A percentile compares a stretch with the other conserved stretches of the same genome.
Conservation (phyloP, 1,284 basidiomycete genomes). For the Cryptococcus maquisensis region DNA sequence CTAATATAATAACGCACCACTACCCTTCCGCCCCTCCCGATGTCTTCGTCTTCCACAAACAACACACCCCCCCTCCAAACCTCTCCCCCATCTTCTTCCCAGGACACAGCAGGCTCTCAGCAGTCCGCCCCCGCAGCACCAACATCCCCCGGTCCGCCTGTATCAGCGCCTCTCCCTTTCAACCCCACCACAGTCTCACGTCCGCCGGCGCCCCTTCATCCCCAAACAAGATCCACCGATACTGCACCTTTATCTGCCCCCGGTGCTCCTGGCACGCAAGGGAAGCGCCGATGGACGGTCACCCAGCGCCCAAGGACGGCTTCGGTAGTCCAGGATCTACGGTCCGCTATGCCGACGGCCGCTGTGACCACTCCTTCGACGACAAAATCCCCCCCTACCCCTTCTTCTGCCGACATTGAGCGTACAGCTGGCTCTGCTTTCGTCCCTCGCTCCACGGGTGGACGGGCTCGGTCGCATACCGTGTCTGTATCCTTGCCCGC, state of each 20-base stretch:
- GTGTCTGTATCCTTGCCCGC: neutral
- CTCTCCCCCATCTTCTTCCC: neutral
- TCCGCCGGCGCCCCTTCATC: neutral
- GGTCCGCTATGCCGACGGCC: neutral
- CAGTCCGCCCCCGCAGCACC: neutral
- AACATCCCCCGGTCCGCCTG: neutral
- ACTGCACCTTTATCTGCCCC: neutral
- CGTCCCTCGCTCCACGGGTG: too few species aligned
- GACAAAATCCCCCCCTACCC: too few species aligned
- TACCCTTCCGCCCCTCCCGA: neutral
- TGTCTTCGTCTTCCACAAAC: neutral
- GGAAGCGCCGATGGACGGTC: neutral
- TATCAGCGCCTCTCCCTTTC: neutral
- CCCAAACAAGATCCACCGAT: neutral
- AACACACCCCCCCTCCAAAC: neutral
- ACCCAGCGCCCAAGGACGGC: conserved; percentile 1
- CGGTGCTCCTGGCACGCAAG: neutral
- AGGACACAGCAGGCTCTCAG: too few species aligned
- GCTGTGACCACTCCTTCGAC: neutral
- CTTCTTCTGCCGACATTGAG: too few species aligned
- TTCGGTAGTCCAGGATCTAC: conserved; percentile 3
- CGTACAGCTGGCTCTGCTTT: too few species aligned
- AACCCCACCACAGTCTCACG: neutral
- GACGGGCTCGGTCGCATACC: neutral
- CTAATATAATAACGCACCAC: neutral